Evolutionary conservation across 306 rosid genomes (phyloP), one percentile per base, ranked within the genome.

Genomic region (Delonix regia): DNA sequence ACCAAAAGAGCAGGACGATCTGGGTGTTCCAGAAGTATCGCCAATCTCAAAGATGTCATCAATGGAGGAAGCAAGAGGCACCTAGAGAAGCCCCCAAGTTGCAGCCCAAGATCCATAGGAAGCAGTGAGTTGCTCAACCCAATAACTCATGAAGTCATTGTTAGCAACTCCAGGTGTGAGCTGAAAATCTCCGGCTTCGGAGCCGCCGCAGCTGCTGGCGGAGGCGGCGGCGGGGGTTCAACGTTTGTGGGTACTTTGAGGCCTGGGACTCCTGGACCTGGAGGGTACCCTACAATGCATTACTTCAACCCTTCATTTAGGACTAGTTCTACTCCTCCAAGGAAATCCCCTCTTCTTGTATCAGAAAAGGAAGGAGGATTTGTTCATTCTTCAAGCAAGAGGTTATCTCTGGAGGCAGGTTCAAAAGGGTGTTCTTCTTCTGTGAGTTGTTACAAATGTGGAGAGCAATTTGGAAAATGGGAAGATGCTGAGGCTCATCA

Each of bases 401-500:
- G 96, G 80, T 45, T 85, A 42, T 82, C 90, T 12, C 86, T 83
- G 52, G 94, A 87, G 36, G 78, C 80, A 9, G 90, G 86, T 49
- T 62, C 89, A 9, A 86, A 81, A 71, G 90, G 90, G 15, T 84
- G 2, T 15, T 61, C 91, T 41, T 41, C 45, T 41, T 41, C 13
- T 41, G 76, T 88, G 55, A 89, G 89, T 79, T 94, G 98, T 64
- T 94, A 90, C 86, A 94, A 94, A 85, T 94, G 98, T 80, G 97
- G 98, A 38, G 98, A 92, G 78, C 91, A 92, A 51, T 90, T 94
- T 24, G 78, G 41, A 85, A 92, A 90, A 81, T 92, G 93, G 96
- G 98, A 94, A 69, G 96, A 92, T 85, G 98, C 97, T 78, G 98
- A 92, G 81, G 76, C 90, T 42, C 98, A 94, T 65, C 98, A 94